phyloP scores from a whole-genome alignment of 2,329 filamentous ascomycete genomes.

The Penicillium sp. region DNA sequence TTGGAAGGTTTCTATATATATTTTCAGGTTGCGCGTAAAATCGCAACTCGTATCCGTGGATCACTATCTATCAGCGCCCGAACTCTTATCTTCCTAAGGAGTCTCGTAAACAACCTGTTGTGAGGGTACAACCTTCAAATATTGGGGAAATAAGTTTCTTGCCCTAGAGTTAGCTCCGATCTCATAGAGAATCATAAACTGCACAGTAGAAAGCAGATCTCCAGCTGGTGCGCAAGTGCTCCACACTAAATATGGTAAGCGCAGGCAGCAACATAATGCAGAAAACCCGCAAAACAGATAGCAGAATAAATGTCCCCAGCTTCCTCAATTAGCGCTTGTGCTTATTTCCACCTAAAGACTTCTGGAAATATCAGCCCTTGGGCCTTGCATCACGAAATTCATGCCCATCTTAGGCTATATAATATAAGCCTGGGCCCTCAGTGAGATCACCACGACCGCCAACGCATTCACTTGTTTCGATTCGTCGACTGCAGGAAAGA shows the following conservation, averaged over 20 bases:
- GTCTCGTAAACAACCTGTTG: no score
- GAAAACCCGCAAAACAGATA: not conserved
- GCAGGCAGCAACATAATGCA: slow-evolving; percentile 5
- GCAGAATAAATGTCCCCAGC: not conserved
- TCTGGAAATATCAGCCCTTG: not conserved
- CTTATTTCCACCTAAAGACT: not conserved
- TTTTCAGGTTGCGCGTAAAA: no score
- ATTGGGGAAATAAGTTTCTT: no score
- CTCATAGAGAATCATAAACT: not conserved
- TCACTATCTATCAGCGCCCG: no score
- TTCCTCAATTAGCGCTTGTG: not conserved
- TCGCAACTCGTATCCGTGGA: no score
- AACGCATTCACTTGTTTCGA: not conserved
- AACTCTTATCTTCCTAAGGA: no score
- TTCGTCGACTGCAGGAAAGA: not conserved
- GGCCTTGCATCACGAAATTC: not conserved
- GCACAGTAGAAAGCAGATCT: not conserved
- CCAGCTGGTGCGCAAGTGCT: not conserved
- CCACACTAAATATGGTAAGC: slow-evolving; percentile 2
- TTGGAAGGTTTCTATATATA: no score
- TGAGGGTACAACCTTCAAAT: no score
- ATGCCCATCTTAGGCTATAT: not conserved
- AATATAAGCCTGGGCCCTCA: not conserved
- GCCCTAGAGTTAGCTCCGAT: not conserved
- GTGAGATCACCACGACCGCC: not conserved